phyloP scores from a whole-genome alignment of 2,329 filamentous ascomycete genomes.

The Xylariales sp. region DNA sequence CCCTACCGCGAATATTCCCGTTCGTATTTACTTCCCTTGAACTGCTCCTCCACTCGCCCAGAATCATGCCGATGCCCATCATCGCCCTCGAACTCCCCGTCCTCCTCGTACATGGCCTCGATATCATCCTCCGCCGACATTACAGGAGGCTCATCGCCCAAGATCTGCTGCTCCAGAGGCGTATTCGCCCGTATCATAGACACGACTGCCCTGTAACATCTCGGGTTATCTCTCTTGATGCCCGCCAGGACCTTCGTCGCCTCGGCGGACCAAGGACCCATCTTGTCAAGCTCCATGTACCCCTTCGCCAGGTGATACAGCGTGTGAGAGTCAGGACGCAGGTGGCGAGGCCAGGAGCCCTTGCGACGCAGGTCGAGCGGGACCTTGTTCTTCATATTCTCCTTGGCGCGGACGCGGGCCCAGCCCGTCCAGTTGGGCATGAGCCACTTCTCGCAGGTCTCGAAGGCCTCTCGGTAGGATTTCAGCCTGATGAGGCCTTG shows the following conservation, averaged over 20 bases:
- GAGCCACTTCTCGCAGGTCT: slow-evolving; percentile 68
- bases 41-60: too few relatives aligned
- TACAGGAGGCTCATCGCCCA: slow-evolving; percentile 7
- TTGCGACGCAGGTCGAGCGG: slow-evolving; percentile 35
- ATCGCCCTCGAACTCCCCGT: not conserved
- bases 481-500: slow-evolving; percentile 59
- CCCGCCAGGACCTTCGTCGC: slow-evolving; percentile 34
- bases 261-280: slow-evolving; percentile 43
- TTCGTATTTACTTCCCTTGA: too few relatives aligned
- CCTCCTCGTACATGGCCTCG: not conserved
- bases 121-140: not conserved
- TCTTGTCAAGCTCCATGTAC: slow-evolving; percentile 44
- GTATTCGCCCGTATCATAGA: slow-evolving; percentile 26
- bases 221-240: slow-evolving; percentile 33
- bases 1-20: too few relatives aligned
- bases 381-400: slow-evolving; percentile 22
- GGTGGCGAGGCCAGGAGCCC: slow-evolving; percentile 30
- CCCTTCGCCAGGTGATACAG: slow-evolving; percentile 44
- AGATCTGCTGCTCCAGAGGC: slow-evolving; percentile 20
- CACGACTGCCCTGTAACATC: slow-evolving; percentile 24
- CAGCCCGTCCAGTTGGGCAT: slow-evolving; percentile 79
- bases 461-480: slow-evolving; percentile 63
- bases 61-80: not conserved
- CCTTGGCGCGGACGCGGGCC: slow-evolving; percentile 31
- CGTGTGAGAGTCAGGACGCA: slow-evolving; percentile 39